A percentile compares a stretch with the other conserved stretches of the same genome.
Conservation (phyloP, 768 basidiomycete species). For the Podaxis sp. region DNA sequence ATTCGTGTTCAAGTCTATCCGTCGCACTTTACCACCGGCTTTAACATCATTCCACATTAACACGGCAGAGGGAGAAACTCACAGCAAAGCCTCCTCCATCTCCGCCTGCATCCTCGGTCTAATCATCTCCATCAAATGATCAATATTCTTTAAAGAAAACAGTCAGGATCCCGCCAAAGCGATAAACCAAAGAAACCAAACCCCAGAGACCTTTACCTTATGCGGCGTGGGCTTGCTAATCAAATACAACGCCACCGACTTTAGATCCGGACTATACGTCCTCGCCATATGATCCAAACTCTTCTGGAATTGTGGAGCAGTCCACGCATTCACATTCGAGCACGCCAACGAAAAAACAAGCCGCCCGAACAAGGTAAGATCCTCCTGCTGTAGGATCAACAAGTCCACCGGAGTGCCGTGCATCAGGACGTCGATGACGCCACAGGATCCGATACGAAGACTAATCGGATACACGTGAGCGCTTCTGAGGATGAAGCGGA, state of each 20-base stretch:
- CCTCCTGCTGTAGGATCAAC: constrained; percentile 76
- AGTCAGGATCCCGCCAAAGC: not conserved
- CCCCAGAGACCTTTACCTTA: constrained; percentile 60
- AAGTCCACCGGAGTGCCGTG: constrained; percentile 70
- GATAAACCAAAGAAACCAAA: not conserved
- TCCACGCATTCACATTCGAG: constrained; percentile 58
- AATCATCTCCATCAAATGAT: constrained; percentile 80
- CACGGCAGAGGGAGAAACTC: constrained; percentile 23
- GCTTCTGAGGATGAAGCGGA: not conserved
- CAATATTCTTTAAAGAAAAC: constrained; percentile 54
- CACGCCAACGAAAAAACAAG: constrained; percentile 81
- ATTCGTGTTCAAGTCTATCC: constrained; percentile 81
- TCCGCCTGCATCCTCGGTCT: constrained; percentile 72
- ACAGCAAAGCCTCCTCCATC: constrained; percentile 84
- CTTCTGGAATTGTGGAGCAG: constrained; percentile 64
- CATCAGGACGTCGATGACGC: constrained; percentile 81
- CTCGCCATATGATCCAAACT: constrained; percentile 73
- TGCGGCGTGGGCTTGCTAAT: constrained; percentile 67
- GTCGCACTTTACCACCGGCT: constrained; percentile 50
- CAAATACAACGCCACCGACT: constrained; percentile 76
- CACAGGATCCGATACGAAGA: constrained; percentile 84
- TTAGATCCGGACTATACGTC: constrained; percentile 79
- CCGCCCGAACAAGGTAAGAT: constrained; percentile 82
- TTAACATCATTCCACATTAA: not conserved
- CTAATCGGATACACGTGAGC: constrained; percentile 33